Evolutionary conservation across 108 stramenopile species (phyloP), one percentile per base, ranked within the genome.

Genomic region (Poteriospumella lacustris): DNA sequence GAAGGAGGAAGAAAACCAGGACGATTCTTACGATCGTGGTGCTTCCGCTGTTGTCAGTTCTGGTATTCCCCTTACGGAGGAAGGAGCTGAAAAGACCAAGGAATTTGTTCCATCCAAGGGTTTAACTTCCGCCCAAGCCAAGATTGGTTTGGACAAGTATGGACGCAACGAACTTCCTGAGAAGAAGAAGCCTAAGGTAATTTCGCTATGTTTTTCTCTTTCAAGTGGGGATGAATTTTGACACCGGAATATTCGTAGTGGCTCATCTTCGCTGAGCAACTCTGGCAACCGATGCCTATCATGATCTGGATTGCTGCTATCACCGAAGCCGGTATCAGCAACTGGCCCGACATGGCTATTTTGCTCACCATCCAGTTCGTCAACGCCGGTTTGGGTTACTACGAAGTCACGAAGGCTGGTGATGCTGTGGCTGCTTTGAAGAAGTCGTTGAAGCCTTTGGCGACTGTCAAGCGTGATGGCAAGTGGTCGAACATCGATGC

Each of bases 211-310:
- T n/a, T n/a, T n/a, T n/a, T n/a, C n/a, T n/a, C n/a, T n/a, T n/a
- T n/a, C n/a, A n/a, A n/a, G n/a, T n/a, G n/a, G n/a, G n/a, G n/a
- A n/a, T n/a, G n/a, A n/a, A n/a, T n/a, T n/a, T n/a, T n/a, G n/a
- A n/a, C n/a, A n/a, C n/a, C n/a, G n/a, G n/a, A n/a, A n/a, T n/a
- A n/a, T 26, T 3, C 75, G 0, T 42, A 80, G 36, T 85, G 85
- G 75, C 79, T 81, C 28, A 60, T 87, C 39, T 90, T 89, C 68
- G 67, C 85, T 9, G 59, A 81, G 36, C 83, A 85, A 76, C 87
- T 90, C 73, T 87, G 82, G 77, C 85, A 85, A 0, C 90, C 90
- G 77, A 90, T 90, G 90, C 90, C 90, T 78, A 84, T 87, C 81
- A 90, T 90, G 90, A 90, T 90, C 87, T 44, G 85, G 12, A 88